Evolutionary conservation across 2,329 filamentous ascomycete species (phyloP), one percentile per base, ranked within the genome.

Genomic region (Colletotrichum lindemuthianum): DNA sequence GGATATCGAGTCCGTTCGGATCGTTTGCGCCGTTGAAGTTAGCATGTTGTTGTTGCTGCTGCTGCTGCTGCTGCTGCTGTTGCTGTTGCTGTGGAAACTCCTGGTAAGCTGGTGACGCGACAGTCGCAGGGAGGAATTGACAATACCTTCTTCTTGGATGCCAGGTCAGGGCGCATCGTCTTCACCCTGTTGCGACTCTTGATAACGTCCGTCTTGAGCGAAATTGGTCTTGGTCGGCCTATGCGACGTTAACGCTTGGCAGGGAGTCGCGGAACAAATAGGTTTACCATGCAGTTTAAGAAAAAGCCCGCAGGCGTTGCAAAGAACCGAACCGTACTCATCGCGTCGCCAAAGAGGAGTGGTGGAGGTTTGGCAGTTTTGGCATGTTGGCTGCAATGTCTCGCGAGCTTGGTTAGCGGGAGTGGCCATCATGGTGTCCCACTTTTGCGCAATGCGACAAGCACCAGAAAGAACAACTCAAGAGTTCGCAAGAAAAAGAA

Each of bases 151-250:
- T 93, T 89, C 78, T 90, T 94, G 73, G 92, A 91, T 50, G 90
- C 88, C 68, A 92, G 87, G 72, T 94, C 92, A 8, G 91, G 88
- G 58, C 87, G 86, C 78, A 88, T 87, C 34, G 93, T 96, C 84
- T 98, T 98, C 71, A 98, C 95, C 69, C 96, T 90, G 80, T 99
- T 99, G 73, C 96, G 93, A 82, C 94, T 97, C 84, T 99, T 99
- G 82, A 99, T 99, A 70, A 98, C 95, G 83, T 99, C 96, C 52
- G 96, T 98, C 85, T 99, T 99, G 72, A 99, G 86, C 72, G 92
- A 97, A 77, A 97, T 97, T 70, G 96, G 96, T 60, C 96, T 90
- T 66, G 96, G 89, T 33, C 94, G 91, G 24, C 51, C 51, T 41
- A 24, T n/a, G 13, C 24, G 13, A 49, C 8, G 32, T n/a, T 16